Percentiles rank a stretch among this genome's conserved stretches.
phyloP scores from a whole-genome alignment of 305 asterid genomes.

The Nicotiana rustica region DNA sequence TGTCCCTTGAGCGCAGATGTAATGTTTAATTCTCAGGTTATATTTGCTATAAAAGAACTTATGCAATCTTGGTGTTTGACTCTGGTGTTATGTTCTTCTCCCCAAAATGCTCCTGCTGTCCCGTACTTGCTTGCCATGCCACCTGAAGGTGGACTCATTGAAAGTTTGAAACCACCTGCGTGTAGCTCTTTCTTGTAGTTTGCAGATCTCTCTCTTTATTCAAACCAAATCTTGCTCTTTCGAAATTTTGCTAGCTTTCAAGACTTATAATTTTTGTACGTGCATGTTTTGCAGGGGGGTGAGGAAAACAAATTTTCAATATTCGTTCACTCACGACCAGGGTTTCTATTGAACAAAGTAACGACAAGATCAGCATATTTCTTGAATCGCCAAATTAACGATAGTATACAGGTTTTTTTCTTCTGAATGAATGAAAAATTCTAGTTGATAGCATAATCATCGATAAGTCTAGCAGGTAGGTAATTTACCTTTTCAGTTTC shows the following conservation, averaged over 20 bases:
- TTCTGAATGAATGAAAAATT: constrained; percentile 29
- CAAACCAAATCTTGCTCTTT: constrained; percentile 14
- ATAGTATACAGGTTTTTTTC: constrained; percentile 83
- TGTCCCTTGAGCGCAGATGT: not conserved
- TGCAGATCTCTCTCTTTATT: not conserved
- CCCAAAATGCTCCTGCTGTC: not conserved
- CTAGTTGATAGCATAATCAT: not conserved
- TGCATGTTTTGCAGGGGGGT: constrained; percentile 68
- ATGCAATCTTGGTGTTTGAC: not conserved
- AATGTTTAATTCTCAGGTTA: constrained; percentile 1
- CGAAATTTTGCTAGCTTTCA: not conserved
- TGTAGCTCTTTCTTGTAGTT: not conserved
- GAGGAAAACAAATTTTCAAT: constrained; percentile 74
- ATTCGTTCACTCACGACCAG: constrained; percentile 94
- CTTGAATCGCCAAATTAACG: constrained; percentile 80
- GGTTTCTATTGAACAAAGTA: constrained; percentile 73
- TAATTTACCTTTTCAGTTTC: not conserved
- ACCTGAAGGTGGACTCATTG: constrained; percentile 9
- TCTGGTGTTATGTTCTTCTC: not conserved
- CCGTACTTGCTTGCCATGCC: not conserved
- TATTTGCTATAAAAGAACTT: not conserved
- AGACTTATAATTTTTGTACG: not conserved
- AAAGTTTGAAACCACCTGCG: not conserved
- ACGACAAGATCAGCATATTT: constrained; percentile 84
- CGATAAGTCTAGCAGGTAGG: not conserved